A percentile compares a stretch with the other conserved stretches of the same genome.
Evolutionary conservation across 805 yeast species (phyloP).

Genomic region (Wickerhamiella galacta): DNA sequence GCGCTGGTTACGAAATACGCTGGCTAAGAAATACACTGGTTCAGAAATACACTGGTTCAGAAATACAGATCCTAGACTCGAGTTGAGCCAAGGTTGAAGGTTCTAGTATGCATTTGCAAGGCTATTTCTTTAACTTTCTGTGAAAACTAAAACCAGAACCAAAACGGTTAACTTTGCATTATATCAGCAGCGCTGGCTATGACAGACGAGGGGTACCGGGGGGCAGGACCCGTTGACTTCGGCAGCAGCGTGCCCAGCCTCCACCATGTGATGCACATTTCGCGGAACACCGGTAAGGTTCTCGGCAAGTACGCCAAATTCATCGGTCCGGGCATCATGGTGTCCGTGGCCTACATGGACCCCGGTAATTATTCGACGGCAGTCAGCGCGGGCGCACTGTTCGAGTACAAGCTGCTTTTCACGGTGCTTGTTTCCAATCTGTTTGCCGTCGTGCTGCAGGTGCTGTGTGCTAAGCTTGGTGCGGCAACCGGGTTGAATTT

Average conservation of each 20-base stretch:
- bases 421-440: slow-evolving; percentile 60
- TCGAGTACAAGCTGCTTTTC: slow-evolving; percentile 55
- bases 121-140: no score
- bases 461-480: slow-evolving; percentile 70
- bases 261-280: background rate
- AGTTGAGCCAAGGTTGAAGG: no score
- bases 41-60: no score
- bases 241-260: slow-evolving; percentile 1
- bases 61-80: no score
- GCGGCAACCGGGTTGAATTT: slow-evolving; percentile 80
- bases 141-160: no score
- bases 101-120: no score
- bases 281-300: background rate
- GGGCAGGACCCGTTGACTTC: no score
- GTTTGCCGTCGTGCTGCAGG: slow-evolving; percentile 70
- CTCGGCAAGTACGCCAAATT: slow-evolving; percentile 44
- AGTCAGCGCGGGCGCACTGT: slow-evolving; percentile 73
- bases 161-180: no score
- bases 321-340: slow-evolving; percentile 78
- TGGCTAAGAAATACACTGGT: no score
- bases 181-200: no score
- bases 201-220: no score
- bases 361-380: slow-evolving; percentile 90
- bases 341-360: slow-evolving; percentile 82
- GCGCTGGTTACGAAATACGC: no score